Conservation (phyloP, 176 grass and related monocot species). For the Otatea glauca region DNA sequence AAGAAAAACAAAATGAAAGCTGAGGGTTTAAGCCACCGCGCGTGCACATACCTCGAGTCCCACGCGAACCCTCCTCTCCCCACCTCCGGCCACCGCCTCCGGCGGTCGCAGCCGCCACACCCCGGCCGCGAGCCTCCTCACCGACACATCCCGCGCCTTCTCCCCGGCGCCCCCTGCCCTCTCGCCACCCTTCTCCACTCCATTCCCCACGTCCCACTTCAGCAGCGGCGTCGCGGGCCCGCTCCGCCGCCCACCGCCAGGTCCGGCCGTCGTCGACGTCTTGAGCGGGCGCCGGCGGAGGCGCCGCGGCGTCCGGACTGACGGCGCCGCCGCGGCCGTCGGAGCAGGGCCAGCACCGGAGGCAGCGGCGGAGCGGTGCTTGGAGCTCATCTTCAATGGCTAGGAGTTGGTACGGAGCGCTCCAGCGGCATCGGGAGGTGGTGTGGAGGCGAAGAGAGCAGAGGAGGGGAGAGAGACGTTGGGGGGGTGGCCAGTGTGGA, state of each 20-base stretch:
- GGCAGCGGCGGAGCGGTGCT: slow-evolving; percentile 29
- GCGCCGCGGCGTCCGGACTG: slow-evolving; percentile 39
- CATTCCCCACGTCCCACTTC: slow-evolving; percentile 58
- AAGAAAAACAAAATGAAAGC: background rate
- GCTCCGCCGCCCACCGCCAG: slow-evolving; percentile 55
- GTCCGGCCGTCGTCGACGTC: slow-evolving; percentile 21
- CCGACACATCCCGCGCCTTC: slow-evolving; percentile 60
- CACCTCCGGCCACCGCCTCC: slow-evolving; percentile 49
- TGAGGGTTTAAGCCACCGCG: background rate
- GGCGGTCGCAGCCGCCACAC: slow-evolving; percentile 82
- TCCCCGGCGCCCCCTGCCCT: background rate
- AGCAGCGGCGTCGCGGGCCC: slow-evolving; percentile 78
- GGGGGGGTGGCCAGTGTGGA: slow-evolving; percentile 6
- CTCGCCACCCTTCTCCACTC: slow-evolving; percentile 12
- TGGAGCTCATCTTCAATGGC: slow-evolving; percentile 47
- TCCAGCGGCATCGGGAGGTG: slow-evolving; percentile 30
- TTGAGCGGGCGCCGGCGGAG: slow-evolving; percentile 30
- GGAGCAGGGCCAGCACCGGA: background rate
- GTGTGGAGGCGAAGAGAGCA: background rate
- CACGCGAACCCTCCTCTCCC: slow-evolving; percentile 49
- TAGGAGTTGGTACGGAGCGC: background rate
- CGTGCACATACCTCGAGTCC: slow-evolving; percentile 54
- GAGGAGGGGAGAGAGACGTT: slow-evolving; percentile 69
- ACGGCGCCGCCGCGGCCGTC: background rate
- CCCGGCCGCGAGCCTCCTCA: slow-evolving; percentile 74